Evolutionary conservation across 805 yeast species (phyloP).

Genomic region (Wickerhamia fluorescens): DNA sequence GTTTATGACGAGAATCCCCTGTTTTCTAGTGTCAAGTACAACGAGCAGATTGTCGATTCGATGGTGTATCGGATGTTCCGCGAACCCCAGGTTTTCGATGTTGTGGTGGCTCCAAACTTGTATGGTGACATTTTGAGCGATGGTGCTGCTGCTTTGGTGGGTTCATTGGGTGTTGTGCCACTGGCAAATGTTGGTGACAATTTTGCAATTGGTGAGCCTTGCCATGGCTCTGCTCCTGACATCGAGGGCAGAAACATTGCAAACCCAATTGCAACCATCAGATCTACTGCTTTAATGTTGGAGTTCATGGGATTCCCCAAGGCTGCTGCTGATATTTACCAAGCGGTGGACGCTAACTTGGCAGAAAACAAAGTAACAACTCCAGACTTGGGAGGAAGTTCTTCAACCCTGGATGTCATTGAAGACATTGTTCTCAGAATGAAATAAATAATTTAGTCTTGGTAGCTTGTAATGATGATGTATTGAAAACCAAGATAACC

Average conservation of each 20-base stretch:
- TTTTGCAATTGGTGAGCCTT: constrained; percentile 98
- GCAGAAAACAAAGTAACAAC: constrained; percentile 72
- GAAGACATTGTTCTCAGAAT: constrained; percentile 65
- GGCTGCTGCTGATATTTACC: constrained; percentile 87
- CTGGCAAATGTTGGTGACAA: constrained; percentile 95
- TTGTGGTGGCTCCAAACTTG: constrained; percentile 96
- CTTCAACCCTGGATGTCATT: constrained; percentile 80
- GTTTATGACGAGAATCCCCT: constrained; percentile 53
- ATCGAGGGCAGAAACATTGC: constrained; percentile 93
- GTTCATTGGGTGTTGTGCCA: constrained; percentile 96
- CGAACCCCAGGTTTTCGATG: constrained; percentile 96
- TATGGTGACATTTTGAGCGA: constrained; percentile 96
- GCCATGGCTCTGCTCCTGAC: constrained; percentile 99
- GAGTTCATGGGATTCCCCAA: constrained; percentile 90
- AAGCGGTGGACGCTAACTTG: constrained; percentile 91
- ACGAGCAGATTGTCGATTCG: constrained; percentile 97
- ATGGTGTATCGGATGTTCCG: constrained; percentile 99
- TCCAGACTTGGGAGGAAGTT: constrained; percentile 91
- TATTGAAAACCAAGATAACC: background rate
- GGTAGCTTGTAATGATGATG: constrained; percentile 1
- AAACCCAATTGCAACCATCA: constrained; percentile 95
- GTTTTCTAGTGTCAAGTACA: constrained; percentile 57
- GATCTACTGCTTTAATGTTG: constrained; percentile 95
- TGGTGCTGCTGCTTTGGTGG: constrained; percentile 97
- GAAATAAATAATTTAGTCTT: constrained; percentile 10